These are phyloP conservation scores for Populus hybrid DNA, from an alignment of 441 rosid genomes.

Conservation along the genomic window DNA sequence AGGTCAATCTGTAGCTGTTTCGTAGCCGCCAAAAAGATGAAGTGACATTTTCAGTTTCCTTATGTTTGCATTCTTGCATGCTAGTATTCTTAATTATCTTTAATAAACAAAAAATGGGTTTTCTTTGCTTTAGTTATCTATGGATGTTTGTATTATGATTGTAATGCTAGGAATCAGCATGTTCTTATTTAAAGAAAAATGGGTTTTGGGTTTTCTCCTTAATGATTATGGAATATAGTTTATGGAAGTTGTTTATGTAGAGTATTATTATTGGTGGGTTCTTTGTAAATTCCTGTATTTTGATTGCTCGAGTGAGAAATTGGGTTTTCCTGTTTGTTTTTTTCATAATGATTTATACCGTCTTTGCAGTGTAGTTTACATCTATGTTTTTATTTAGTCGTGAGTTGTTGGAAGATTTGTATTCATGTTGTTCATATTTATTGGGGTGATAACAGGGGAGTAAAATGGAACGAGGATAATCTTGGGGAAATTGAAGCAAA, in stretches of 20 bases:
- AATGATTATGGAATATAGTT: not conserved
- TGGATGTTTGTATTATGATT: not conserved
- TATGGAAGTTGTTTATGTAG: not conserved
- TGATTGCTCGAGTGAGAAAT: not conserved
- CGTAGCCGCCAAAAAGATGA: conserved; percentile 27
- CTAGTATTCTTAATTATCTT: not conserved
- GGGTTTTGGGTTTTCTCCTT: not conserved
- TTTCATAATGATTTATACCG: not conserved
- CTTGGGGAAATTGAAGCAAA: conserved; percentile 87
- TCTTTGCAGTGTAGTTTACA: not conserved
- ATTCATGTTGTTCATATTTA: conserved; percentile 8
- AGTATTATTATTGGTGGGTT: not conserved
- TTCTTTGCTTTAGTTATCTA: not conserved
- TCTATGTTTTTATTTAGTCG: not conserved
- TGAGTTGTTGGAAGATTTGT: conserved; percentile 16
- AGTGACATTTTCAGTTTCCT: conserved; percentile 18
- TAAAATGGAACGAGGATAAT: conserved; percentile 84
- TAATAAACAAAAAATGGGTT: not conserved
- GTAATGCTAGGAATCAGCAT: not conserved
- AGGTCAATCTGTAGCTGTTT: conserved; percentile 22
- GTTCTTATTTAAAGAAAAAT: not conserved
- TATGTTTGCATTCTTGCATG: not conserved
- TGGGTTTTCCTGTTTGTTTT: not conserved
- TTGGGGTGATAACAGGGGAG: conserved; percentile 44
- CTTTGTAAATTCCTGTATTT: not conserved